These are phyloP conservation scores for Margaritispora aquatica DNA, from an alignment of 495 filamentous ascomycete species.

Conservation along the genomic window DNA sequence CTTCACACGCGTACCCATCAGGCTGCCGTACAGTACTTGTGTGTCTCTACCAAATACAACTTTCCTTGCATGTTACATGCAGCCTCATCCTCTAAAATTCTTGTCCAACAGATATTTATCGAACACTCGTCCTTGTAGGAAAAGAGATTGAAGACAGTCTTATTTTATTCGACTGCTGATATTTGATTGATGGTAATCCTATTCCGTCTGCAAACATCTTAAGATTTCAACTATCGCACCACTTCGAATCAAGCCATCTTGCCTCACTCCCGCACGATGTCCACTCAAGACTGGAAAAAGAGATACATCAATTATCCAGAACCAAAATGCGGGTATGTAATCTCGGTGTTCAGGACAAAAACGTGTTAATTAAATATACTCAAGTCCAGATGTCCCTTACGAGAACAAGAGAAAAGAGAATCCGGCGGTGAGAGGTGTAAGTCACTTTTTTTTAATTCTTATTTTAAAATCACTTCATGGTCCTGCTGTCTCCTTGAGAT, in stretches of 20 bases:
- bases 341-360: not conserved
- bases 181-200: no score
- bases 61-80: not conserved
- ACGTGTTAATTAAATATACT: not conserved
- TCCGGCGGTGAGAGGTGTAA: conserved; percentile 9
- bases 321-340: conserved; percentile 11
- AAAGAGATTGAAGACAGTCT: no score
- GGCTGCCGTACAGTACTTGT: not conserved
- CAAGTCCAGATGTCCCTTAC: conserved; percentile 9
- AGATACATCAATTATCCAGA: conserved; percentile 6
- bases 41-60: not conserved
- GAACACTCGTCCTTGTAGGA: no score
- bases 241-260: not conserved
- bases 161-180: no score
- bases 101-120: not conserved
- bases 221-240: not conserved
- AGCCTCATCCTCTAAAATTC: not conserved
- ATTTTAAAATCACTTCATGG: no score
- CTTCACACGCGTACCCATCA: not conserved
- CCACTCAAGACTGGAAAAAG: not conserved
- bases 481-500: no score
- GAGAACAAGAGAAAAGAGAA: conserved; percentile 9
- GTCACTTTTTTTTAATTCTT: no score
- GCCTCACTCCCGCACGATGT: not conserved
- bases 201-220: no score